phyloP scores from a whole-genome alignment of 1,284 basidiomycete species.

The Ganoderma lucidum region DNA sequence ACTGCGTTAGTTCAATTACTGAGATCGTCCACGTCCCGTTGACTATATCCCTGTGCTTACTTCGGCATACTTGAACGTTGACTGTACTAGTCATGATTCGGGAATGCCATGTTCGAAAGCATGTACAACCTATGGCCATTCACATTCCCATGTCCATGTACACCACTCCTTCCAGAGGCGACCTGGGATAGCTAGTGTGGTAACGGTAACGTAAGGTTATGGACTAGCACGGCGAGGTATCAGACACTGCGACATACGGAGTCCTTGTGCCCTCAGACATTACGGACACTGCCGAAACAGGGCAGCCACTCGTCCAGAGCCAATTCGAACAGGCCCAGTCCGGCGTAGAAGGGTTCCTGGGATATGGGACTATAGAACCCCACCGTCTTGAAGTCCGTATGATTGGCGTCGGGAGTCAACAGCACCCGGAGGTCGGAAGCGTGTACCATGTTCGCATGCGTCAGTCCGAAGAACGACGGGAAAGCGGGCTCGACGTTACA shows the following conservation, averaged over 20 bases:
- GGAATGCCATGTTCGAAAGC: too few relatives aligned
- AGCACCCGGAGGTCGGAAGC: constrained; percentile 58
- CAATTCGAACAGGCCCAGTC: constrained; percentile 53
- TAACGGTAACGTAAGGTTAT: too few relatives aligned
- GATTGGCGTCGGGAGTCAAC: constrained; percentile 54
- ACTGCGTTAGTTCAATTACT: too few relatives aligned
- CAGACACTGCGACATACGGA: not conserved
- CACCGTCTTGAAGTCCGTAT: constrained; percentile 56
- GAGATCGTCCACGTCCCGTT: too few relatives aligned
- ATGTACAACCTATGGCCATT: too few relatives aligned
- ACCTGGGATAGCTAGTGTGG: too few relatives aligned
- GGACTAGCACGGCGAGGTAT: too few relatives aligned
- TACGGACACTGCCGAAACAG: constrained; percentile 43
- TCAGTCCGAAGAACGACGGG: constrained; percentile 54
- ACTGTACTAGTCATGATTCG: too few relatives aligned
- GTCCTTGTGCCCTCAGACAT: not conserved
- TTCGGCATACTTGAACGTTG: too few relatives aligned
- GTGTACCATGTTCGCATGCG: constrained; percentile 55
- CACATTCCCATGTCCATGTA: too few relatives aligned
- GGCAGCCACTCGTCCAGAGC: constrained; percentile 59
- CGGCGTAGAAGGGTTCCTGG: constrained; percentile 54
- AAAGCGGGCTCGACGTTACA: constrained; percentile 47
- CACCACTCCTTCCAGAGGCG: too few relatives aligned
- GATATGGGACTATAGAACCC: constrained; percentile 58
- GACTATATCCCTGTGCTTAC: too few relatives aligned